phyloP scores from a whole-genome alignment of 75 land plant genomes.

The Sequoia sempervirens region DNA sequence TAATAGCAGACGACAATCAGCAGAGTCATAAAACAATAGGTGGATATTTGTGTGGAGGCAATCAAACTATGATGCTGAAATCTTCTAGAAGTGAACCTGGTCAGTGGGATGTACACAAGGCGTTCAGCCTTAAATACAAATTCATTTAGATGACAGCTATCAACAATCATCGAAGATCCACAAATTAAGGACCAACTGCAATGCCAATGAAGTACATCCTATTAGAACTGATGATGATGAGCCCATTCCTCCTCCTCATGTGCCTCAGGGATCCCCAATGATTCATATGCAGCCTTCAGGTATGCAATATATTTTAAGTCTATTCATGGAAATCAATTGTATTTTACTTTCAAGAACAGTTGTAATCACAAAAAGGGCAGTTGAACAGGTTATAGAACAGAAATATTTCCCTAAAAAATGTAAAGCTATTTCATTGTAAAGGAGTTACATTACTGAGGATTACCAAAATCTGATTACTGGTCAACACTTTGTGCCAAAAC shows the following conservation, averaged over 20 bases:
- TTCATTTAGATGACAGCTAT: neutral
- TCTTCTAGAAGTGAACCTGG: neutral
- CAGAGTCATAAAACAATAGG: neutral
- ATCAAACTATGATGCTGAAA: neutral
- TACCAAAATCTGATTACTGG: too few species aligned
- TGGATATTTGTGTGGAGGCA: neutral
- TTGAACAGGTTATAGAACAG: too few species aligned
- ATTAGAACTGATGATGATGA: neutral
- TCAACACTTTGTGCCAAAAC: too few species aligned
- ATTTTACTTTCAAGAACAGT: too few species aligned
- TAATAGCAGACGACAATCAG: neutral
- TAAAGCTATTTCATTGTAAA: too few species aligned
- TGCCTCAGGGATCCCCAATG: neutral
- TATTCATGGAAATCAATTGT: too few species aligned
- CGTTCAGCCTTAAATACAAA: neutral
- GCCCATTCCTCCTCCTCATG: neutral
- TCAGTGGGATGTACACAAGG: neutral
- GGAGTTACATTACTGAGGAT: too few species aligned
- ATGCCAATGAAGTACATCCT: neutral
- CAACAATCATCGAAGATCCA: neutral
- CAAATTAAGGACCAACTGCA: neutral
- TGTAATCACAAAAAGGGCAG: too few species aligned
- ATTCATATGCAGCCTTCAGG: neutral
- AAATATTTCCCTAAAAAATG: too few species aligned
- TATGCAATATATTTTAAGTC: neutral